phyloP scores from a whole-genome alignment of 2,329 filamentous ascomycete genomes.

The Penicillium sp. region DNA sequence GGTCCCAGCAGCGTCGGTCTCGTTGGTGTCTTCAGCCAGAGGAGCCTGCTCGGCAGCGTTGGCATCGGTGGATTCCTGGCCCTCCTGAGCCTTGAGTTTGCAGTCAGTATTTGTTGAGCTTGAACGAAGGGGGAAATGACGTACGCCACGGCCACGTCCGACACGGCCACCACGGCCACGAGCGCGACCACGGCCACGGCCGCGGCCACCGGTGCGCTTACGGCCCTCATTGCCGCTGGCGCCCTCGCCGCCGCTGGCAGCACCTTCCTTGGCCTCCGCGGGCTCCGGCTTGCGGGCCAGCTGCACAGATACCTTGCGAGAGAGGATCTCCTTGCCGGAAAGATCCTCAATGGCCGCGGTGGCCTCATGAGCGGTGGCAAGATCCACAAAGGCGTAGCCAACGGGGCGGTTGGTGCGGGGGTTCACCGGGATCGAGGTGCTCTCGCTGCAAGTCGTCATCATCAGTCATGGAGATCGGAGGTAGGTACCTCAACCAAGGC shows the following conservation, averaged over 20 bases:
- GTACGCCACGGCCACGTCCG: conserved; percentile 60
- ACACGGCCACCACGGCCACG: conserved; percentile 66
- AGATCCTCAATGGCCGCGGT: conserved; percentile 94
- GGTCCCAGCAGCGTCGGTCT: conserved; percentile 37
- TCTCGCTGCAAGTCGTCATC: conserved; percentile 65
- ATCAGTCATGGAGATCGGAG: conserved; percentile 27
- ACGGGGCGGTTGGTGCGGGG: conserved; percentile 97
- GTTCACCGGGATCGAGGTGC: conserved; percentile 98
- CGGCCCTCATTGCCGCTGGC: conserved; percentile 64
- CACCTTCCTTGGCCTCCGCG: conserved; percentile 73
- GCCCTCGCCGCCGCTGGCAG: conserved; percentile 70
- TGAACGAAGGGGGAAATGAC: conserved; percentile 23
- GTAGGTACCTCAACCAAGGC: neutral
- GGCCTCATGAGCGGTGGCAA: conserved; percentile 90
- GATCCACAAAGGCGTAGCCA: conserved; percentile 97
- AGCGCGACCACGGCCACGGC: conserved; percentile 63
- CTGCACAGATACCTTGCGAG: conserved; percentile 99
- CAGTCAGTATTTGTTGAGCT: conserved; percentile 5
- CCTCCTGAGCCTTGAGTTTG: conserved; percentile 21
- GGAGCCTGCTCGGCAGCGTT: conserved; percentile 48
- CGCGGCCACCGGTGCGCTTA: conserved; percentile 61
- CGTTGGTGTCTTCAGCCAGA: conserved; percentile 59
- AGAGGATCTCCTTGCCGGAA: conserved; percentile 94
- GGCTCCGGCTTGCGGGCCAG: conserved; percentile 96
- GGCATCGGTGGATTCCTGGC: conserved; percentile 27